phyloP scores from a whole-genome alignment of 805 yeast genomes.

The Suhomyces kilbournensis region DNA sequence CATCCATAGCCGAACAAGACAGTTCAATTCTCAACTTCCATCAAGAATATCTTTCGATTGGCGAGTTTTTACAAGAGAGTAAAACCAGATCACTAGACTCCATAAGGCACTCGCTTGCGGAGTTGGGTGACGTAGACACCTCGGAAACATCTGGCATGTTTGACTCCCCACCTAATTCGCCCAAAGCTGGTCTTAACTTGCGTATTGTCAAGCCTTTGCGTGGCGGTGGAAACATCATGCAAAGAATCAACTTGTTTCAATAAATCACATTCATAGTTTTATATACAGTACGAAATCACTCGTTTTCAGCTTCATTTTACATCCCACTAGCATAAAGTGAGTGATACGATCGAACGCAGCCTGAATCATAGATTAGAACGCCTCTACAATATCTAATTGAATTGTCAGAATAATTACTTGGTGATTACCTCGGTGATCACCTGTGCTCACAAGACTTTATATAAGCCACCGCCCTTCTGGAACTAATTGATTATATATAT shows the following conservation, averaged over 20 bases:
- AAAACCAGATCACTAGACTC: slow-evolving; percentile 11
- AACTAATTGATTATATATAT: background rate
- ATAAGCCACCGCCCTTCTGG: background rate
- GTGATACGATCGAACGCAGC: too few relatives aligned
- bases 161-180: slow-evolving; percentile 20
- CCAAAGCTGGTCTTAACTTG: slow-evolving; percentile 50
- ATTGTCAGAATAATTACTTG: too few relatives aligned
- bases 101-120: slow-evolving; percentile 6
- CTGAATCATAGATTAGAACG: too few relatives aligned
- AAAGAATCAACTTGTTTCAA: slow-evolving; percentile 12
- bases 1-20: slow-evolving; percentile 4
- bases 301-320: too few relatives aligned
- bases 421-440: too few relatives aligned
- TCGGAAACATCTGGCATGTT: slow-evolving; percentile 19
- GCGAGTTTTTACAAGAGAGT: slow-evolving; percentile 14
- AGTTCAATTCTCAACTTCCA: slow-evolving; percentile 12
- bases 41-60: slow-evolving; percentile 14
- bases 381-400: too few relatives aligned
- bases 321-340: too few relatives aligned
- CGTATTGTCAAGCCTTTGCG: slow-evolving; percentile 61
- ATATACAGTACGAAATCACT: too few relatives aligned
- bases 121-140: slow-evolving; percentile 10
- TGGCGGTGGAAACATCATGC: slow-evolving; percentile 41
- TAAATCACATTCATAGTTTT: too few relatives aligned
- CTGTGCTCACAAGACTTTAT: too few relatives aligned